phyloP scores from a whole-genome alignment of 139 green algal genomes.

The Closterium sp. region DNA sequence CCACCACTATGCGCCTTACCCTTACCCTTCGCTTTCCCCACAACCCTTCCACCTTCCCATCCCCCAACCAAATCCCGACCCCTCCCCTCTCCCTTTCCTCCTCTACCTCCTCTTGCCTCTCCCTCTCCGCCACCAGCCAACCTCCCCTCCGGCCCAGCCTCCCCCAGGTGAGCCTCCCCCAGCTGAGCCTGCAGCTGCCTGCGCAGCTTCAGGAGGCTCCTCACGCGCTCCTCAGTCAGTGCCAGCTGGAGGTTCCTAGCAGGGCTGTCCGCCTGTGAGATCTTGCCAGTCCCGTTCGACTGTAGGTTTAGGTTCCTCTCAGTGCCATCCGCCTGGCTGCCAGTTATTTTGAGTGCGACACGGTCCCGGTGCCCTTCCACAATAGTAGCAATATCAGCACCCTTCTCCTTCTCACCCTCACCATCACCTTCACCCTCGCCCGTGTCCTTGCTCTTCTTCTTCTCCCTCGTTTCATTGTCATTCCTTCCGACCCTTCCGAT shows the following conservation, averaged over 20 bases:
- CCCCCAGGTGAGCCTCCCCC: slow-evolving; percentile 1
- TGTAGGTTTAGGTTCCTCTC: not conserved
- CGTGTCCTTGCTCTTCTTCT: not conserved
- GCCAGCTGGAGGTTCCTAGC: not conserved
- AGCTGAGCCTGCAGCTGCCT: slow-evolving; percentile 4
- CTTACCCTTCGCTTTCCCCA: slow-evolving; percentile 8
- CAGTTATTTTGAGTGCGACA: not conserved
- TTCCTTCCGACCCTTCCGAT: not conserved
- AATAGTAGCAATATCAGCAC: not conserved
- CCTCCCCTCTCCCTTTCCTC: not conserved
- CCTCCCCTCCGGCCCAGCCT: not conserved
- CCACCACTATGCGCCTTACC: not conserved
- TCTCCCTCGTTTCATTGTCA: not conserved
- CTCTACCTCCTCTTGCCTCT: not conserved
- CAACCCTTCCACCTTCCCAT: not conserved
- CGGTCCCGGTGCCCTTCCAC: not conserved
- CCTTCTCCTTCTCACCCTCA: not conserved
- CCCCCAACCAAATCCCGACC: not conserved
- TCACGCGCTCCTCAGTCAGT: slow-evolving; percentile 13
- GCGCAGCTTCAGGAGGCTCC: slow-evolving; percentile 2
- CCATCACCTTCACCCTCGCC: not conserved
- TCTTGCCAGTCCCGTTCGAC: too few species aligned
- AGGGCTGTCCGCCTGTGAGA: slow-evolving; percentile 7
- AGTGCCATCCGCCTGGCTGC: not conserved
- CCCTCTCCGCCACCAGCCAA: not conserved